These are phyloP conservation scores for Penicillium subrubescens DNA, from an alignment of 495 filamentous ascomycete genomes.

Conservation along the genomic window DNA sequence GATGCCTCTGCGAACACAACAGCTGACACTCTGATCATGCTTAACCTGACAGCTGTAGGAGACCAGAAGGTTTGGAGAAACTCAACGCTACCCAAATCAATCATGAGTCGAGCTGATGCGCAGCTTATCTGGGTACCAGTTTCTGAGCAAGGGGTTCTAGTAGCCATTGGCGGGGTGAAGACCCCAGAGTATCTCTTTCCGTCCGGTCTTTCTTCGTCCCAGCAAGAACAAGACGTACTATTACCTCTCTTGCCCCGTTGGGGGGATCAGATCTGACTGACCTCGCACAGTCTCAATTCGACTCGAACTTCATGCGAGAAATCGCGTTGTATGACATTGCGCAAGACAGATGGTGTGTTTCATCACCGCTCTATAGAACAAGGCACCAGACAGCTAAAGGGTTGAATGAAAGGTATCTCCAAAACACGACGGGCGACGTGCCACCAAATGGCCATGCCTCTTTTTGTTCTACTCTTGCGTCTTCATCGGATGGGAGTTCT, in stretches of 20 bases:
- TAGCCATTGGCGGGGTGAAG: constrained; percentile 65
- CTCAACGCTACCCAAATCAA: constrained; percentile 46
- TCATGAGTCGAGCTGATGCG: constrained; percentile 58
- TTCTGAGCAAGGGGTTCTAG: constrained; percentile 58
- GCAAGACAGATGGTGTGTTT: constrained; percentile 2
- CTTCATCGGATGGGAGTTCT: constrained; percentile 58
- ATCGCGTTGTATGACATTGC: constrained; percentile 69
- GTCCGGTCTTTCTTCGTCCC: not conserved
- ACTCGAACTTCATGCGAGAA: constrained; percentile 60
- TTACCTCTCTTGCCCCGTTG: not conserved
- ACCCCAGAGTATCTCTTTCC: constrained; percentile 43
- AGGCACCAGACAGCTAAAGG: not conserved
- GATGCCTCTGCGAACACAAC: constrained; percentile 31
- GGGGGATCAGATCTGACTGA: not conserved
- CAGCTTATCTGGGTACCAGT: constrained; percentile 71
- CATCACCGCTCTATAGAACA: not conserved
- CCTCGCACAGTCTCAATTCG: constrained; percentile 14
- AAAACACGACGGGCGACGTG: constrained; percentile 53
- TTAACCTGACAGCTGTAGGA: constrained; percentile 56
- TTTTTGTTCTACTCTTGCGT: constrained; percentile 64
- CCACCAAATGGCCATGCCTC: constrained; percentile 51
- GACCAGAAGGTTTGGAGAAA: constrained; percentile 55
- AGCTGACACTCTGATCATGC: constrained; percentile 52
- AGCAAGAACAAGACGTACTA: not conserved
- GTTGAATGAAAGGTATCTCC: constrained; percentile 43